Evolutionary conservation across 1,284 basidiomycete species (phyloP), one percentile per base, ranked within the genome.

Genomic region (Hemileia vastatrix): DNA sequence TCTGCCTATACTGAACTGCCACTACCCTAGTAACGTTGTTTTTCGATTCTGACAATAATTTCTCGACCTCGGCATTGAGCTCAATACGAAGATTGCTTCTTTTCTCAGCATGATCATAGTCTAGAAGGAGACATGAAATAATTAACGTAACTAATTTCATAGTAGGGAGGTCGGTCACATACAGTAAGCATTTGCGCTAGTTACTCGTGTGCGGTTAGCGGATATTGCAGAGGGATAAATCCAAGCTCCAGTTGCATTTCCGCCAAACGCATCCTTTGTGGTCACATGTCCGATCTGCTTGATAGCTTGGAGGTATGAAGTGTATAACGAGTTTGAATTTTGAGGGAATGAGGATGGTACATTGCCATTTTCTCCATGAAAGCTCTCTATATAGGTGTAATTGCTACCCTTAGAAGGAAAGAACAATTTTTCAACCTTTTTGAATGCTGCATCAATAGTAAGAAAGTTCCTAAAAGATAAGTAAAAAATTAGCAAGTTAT

Each of bases 151-250:
- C n/a, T n/a, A n/a, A n/a, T n/a, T n/a, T n/a, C n/a, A n/a, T n/a
- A n/a, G n/a, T n/a, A n/a, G n/a, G n/a, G n/a, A n/a, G n/a, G n/a
- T n/a, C n/a, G n/a, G n/a, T n/a, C n/a, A 62, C 52, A 36, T 11
- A 62, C 60, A 62, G 40, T 62, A 62, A 19, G 60, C 60, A 27
- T 27, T 62, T 18, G 60, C 52, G 31, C 60, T 62, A 19, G 60
- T 62, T 21, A 62, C 47, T 9, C 60, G 52, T 19, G 43, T 33
- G 23, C 43, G 48, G 15, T 62, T 23, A 27, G 44, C 45, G 32
- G 54, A 45, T 15, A 62, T 62, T 4, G 52, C 32, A n/a, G 60
- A 55, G 23, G 60, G 53, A 32, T 49, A 62, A 23, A 47, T 48
- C 33, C 50, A 62, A 49, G 60, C 51, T 2, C 60, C 60, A 23